These are phyloP conservation scores for Pascua sp. DNA, from an alignment of 1,284 basidiomycete species.

Conservation along the genomic window DNA sequence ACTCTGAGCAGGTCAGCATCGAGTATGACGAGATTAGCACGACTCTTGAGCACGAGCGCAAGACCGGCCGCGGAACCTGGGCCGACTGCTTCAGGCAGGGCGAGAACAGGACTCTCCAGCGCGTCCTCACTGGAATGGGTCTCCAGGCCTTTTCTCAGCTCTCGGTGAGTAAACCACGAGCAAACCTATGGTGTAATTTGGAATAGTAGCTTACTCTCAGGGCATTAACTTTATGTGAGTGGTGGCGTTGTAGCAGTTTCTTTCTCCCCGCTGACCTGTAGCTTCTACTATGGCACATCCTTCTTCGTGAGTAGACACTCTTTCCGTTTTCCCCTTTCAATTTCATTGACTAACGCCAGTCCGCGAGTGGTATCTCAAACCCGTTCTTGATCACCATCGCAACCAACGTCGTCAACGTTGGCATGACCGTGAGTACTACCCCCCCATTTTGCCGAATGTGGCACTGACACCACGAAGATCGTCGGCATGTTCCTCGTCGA, in stretches of 20 bases:
- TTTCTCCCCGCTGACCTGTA: neutral
- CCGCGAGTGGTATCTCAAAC: slow-evolving; percentile 28
- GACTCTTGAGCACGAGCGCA: slow-evolving; percentile 31
- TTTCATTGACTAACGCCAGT: neutral
- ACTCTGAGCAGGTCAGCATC: slow-evolving; percentile 4
- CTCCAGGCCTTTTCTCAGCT: slow-evolving; percentile 47
- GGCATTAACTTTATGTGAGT: slow-evolving; percentile 43
- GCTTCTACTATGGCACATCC: slow-evolving; percentile 26
- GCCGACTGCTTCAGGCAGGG: slow-evolving; percentile 33
- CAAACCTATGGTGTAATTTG: slow-evolving; percentile 18
- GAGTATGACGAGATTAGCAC: slow-evolving; percentile 40
- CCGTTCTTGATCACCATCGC: slow-evolving; percentile 41
- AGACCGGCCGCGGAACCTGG: slow-evolving; percentile 30
- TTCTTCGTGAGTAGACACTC: slow-evolving; percentile 14
- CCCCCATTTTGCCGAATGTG: too few species aligned
- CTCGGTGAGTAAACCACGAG: slow-evolving; percentile 9
- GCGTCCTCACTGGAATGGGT: slow-evolving; percentile 40
- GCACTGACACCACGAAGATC: slow-evolving; percentile 15
- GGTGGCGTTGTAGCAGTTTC: neutral
- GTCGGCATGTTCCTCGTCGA: slow-evolving; percentile 37
- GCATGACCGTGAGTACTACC: neutral
- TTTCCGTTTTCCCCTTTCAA: slow-evolving; percentile 20
- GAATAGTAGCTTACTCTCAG: slow-evolving; percentile 42
- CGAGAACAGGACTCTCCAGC: slow-evolving; percentile 15
- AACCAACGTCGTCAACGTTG: slow-evolving; percentile 49